These are phyloP conservation scores for Ogataea henricii DNA, from an alignment of 805 yeast species.

Conservation along the genomic window DNA sequence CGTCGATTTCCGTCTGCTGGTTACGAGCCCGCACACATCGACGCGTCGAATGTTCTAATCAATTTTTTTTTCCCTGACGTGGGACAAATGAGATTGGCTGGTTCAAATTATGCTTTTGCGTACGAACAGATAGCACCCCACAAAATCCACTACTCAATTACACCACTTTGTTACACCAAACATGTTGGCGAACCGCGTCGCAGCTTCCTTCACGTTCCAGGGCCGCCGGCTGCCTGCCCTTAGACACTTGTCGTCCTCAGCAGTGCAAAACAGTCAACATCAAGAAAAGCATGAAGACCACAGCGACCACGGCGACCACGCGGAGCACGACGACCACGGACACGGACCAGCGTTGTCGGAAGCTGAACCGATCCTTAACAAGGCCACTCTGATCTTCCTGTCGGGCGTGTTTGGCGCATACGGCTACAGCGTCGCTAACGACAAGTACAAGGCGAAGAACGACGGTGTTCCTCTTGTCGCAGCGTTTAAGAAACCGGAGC, in stretches of 20 bases:
- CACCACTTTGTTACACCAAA: too few species aligned
- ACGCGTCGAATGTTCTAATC: slow-evolving; percentile 1
- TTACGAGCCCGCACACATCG: neutral
- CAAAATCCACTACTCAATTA: neutral
- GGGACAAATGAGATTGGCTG: neutral
- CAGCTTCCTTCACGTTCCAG: neutral
- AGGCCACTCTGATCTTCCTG: slow-evolving; percentile 24
- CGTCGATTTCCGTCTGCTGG: slow-evolving; percentile 1
- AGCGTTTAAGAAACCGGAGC: slow-evolving; percentile 17
- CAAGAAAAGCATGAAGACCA: slow-evolving; percentile 11
- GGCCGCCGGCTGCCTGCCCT: slow-evolving; percentile 1
- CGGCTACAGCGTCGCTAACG: slow-evolving; percentile 50
- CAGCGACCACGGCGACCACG: slow-evolving; percentile 17
- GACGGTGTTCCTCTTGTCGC: slow-evolving; percentile 31
- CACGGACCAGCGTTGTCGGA: slow-evolving; percentile 28
- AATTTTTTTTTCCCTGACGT: neutral
- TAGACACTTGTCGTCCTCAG: slow-evolving; percentile 1
- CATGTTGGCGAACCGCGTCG: too few species aligned
- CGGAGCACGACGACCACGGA: slow-evolving; percentile 16
- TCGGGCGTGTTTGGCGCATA: slow-evolving; percentile 32
- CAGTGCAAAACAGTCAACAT: slow-evolving; percentile 13
- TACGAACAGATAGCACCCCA: neutral
- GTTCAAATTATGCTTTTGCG: neutral
- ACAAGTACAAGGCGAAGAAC: slow-evolving; percentile 50
- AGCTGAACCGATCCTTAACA: slow-evolving; percentile 33